Conservation (phyloP, 1,139 yeast species). For the Zygoascus meyerae region DNA sequence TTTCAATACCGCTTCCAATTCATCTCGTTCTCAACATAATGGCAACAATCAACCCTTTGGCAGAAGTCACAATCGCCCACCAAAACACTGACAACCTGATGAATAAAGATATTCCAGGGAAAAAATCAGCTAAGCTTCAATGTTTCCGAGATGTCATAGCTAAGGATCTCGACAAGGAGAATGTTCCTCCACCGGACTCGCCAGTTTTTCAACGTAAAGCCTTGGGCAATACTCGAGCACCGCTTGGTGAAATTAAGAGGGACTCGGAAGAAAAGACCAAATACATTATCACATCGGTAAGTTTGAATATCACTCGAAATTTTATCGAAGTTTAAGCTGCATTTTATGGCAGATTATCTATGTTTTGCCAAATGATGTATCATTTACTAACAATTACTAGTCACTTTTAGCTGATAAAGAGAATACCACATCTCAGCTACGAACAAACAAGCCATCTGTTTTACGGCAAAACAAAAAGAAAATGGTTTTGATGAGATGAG, state of each 20-base stretch:
- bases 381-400: not conserved
- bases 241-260: constrained; percentile 11
- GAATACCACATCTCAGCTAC: not conserved
- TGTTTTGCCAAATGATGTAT: too few relatives aligned
- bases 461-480: constrained; percentile 12
- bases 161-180: constrained; percentile 18
- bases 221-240: constrained; percentile 9
- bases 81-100: too few relatives aligned
- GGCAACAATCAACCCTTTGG: too few relatives aligned
- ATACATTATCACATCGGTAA: constrained; percentile 8
- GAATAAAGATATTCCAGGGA: not conserved
- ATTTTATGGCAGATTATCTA: too few relatives aligned
- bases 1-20: too few relatives aligned
- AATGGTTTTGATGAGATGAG: constrained; percentile 23
- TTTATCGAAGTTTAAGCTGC: not conserved
- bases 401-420: constrained; percentile 7
- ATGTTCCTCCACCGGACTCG: constrained; percentile 21
- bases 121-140: constrained; percentile 6
- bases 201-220: constrained; percentile 13
- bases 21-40: too few relatives aligned
- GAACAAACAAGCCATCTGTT: constrained; percentile 1
- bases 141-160: constrained; percentile 4
- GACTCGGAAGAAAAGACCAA: constrained; percentile 3
- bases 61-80: too few relatives aligned
- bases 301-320: too few relatives aligned